These are phyloP conservation scores for Aristolochia fimbriata DNA, from an alignment of 164 flowering plant genomes.

Conservation along the genomic window DNA sequence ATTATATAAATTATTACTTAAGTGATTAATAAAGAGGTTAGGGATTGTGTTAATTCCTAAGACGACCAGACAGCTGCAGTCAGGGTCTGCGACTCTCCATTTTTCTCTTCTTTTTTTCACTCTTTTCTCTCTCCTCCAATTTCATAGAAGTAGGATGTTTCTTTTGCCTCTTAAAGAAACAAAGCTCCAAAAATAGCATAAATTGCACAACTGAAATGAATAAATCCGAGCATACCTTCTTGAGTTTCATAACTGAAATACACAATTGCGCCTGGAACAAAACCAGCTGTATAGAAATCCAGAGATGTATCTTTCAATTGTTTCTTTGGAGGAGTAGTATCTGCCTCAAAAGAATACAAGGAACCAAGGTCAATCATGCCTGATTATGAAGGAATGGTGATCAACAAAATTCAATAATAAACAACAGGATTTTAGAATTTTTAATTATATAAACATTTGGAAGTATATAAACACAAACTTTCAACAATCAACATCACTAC, in stretches of 20 bases:
- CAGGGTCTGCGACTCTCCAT: too few relatives aligned
- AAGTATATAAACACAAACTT: not conserved
- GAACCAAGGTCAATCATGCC: not conserved
- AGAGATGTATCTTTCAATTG: conserved; percentile 56
- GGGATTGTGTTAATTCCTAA: too few relatives aligned
- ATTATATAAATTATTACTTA: too few relatives aligned
- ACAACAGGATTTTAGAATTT: not conserved
- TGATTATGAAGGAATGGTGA: not conserved
- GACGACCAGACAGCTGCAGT: too few relatives aligned
- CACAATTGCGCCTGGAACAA: conserved; percentile 90
- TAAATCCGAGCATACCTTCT: conserved; percentile 36
- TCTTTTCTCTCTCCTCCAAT: too few relatives aligned
- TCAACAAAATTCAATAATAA: not conserved
- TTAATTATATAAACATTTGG: too few relatives aligned
- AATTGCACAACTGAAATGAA: not conserved
- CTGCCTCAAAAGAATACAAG: conserved; percentile 28
- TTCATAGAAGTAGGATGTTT: too few relatives aligned
- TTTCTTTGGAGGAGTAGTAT: conserved; percentile 93
- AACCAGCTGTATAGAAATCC: conserved; percentile 80
- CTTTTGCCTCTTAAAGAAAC: too few relatives aligned
- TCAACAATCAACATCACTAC: not conserved
- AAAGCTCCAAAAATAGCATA: too few relatives aligned
- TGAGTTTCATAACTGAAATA: conserved; percentile 69
- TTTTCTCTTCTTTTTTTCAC: too few relatives aligned
- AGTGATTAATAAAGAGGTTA: too few relatives aligned